These are phyloP conservation scores for Helicocarpus griseus DNA, from an alignment of 2,329 filamentous ascomycete genomes.

Conservation along the genomic window DNA sequence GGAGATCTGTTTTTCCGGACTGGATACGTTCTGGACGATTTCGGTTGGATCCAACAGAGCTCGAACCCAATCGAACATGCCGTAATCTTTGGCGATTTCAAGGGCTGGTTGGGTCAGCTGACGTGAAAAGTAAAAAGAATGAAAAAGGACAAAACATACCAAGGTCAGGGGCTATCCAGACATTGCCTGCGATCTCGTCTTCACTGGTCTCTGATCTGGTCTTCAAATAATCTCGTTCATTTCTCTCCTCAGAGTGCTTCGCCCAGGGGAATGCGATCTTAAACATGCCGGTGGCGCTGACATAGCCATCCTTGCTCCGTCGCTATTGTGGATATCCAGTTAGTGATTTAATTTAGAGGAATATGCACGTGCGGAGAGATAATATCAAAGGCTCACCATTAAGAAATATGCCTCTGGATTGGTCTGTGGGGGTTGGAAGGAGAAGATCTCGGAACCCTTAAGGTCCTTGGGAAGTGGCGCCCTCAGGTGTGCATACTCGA, in stretches of 20 bases:
- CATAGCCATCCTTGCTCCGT: slow-evolving; percentile 55
- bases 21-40: slow-evolving; percentile 57
- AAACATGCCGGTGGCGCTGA: slow-evolving; percentile 61
- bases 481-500: slow-evolving; percentile 93
- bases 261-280: slow-evolving; percentile 60
- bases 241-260: slow-evolving; percentile 47
- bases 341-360: neutral
- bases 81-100: slow-evolving; percentile 74
- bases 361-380: neutral
- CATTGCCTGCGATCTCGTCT: slow-evolving; percentile 91
- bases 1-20: slow-evolving; percentile 64
- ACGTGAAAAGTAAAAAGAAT: neutral
- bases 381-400: slow-evolving; percentile 51
- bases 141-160: slow-evolving; percentile 35
- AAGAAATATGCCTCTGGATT: slow-evolving; percentile 88
- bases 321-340: slow-evolving; percentile 30
- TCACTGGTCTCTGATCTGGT: slow-evolving; percentile 66
- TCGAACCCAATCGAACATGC: slow-evolving; percentile 75
- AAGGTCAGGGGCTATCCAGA: slow-evolving; percentile 80
- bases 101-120: slow-evolving; percentile 51
- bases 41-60: slow-evolving; percentile 85
- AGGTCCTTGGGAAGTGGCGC: slow-evolving; percentile 88
- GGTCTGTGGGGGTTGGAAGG: slow-evolving; percentile 51
- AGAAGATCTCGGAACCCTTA: slow-evolving; percentile 80
- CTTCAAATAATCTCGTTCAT: slow-evolving; percentile 68